Evolutionary conservation across 2,329 filamentous ascomycete species (phyloP), one percentile per base, ranked within the genome.

Genomic region (Trichoderma guizhouense): DNA sequence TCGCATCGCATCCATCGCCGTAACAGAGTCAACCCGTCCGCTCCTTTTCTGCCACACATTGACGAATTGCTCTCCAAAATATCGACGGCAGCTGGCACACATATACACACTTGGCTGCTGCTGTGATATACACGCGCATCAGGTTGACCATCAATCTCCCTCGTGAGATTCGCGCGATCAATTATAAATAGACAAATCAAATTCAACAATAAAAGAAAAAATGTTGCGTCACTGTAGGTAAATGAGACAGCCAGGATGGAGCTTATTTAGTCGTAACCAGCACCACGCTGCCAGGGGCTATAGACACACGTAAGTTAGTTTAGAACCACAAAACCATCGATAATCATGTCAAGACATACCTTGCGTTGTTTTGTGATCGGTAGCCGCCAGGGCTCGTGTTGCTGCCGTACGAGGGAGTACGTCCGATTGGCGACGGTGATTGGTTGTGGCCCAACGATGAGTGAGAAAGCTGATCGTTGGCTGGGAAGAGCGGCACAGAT

Each of bases 281-380:
- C 83, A 73, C 83, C 83, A 73, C 83, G 83, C 75, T 84, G 83
- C 83, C 83, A 84, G 39, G 83, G 83, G 76, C 83, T 84, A 69
- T 84, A 68, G 28, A 32, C 15, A 30, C 24, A 18, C 34, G 30
- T 18, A 8, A 11, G 12, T 67, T 28, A 28, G 26, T 51, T 24
- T 28, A 5, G 8, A 3, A 9, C 14, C 72, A 5, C 36, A 12
- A 21, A 43, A 7, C 9, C 11, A 11, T 21, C 34, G 11, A 14
- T 4, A n/a, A 7, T 61, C 32, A 21, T 34, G 14, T 9, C 14
- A 5, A 7, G 24, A 65, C 77, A 75, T 76, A 84, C 82, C 82
- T 84, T 18, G 81, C 77, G 69, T 79, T 81, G 76, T 83, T 83
- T 75, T 83, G 82, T 73, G 78, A 74, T 73, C 80, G 78, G 71